Percentiles rank a stretch among this genome's conserved stretches.
Conservation (phyloP, 768 basidiomycete species). For the Epithele typhae region DNA sequence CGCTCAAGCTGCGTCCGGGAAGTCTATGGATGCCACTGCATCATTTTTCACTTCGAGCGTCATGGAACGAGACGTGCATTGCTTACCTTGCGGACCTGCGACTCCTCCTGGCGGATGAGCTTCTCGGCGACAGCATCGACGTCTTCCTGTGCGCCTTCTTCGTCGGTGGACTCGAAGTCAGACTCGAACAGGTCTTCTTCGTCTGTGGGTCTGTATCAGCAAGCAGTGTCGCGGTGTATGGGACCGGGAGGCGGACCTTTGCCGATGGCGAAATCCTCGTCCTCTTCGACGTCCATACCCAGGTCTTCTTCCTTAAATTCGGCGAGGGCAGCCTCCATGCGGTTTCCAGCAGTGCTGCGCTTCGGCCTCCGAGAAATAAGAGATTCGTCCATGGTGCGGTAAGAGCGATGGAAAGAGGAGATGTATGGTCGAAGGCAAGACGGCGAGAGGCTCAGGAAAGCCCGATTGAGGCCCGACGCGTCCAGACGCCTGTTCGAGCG, state of each 20-base stretch:
- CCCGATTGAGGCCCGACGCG: too few species aligned
- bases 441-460: too few species aligned
- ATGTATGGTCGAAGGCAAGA: too few species aligned
- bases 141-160: slow-evolving; percentile 46
- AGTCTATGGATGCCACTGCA: slow-evolving; percentile 34
- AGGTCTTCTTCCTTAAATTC: slow-evolving; percentile 52
- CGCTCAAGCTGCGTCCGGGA: slow-evolving; percentile 55
- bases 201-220: slow-evolving; percentile 48
- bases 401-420: too few species aligned
- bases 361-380: slow-evolving; percentile 53
- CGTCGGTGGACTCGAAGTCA: slow-evolving; percentile 85
- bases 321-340: slow-evolving; percentile 77
- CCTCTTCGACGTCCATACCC: slow-evolving; percentile 62
- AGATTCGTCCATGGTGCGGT: slow-evolving; percentile 36
- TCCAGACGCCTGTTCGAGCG: too few species aligned
- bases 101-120: slow-evolving; percentile 58
- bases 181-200: slow-evolving; percentile 81
- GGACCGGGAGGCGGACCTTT: slow-evolving; percentile 45
- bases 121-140: slow-evolving; percentile 54
- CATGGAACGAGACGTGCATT: not conserved
- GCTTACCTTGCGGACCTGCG: slow-evolving; percentile 43
- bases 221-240: too few species aligned
- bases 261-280: slow-evolving; percentile 63
- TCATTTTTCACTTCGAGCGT: not conserved
- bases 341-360: slow-evolving; percentile 78